Percentiles rank a stretch among this genome's conserved stretches.
These are phyloP conservation scores for Thecaphora thlaspeos DNA, from an alignment of 1,284 basidiomycete genomes.

Conservation along the genomic window DNA sequence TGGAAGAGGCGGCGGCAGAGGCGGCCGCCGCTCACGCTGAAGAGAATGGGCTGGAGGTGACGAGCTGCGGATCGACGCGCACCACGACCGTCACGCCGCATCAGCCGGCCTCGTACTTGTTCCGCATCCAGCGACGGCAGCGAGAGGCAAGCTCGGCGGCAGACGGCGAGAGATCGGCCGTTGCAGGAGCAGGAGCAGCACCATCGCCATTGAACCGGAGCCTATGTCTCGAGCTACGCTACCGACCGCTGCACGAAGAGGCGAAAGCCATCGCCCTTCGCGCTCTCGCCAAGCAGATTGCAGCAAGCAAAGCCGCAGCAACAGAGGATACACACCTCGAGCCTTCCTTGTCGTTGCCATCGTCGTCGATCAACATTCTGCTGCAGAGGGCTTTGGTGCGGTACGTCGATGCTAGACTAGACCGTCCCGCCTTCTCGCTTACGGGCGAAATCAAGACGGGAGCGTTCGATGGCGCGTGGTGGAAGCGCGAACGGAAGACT, in stretches of 20 bases:
- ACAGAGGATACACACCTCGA: too few species aligned
- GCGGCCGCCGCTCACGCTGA: too few species aligned
- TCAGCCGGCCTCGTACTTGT: slow-evolving; percentile 45
- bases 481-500: slow-evolving; percentile 8
- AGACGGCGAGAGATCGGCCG: neutral
- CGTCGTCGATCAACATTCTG: slow-evolving; percentile 5
- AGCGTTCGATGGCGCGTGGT: slow-evolving; percentile 13
- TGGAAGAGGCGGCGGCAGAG: neutral
- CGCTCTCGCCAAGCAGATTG: slow-evolving; percentile 5
- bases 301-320: neutral
- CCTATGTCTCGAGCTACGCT: slow-evolving; percentile 34
- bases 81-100: slow-evolving; percentile 34
- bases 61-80: slow-evolving; percentile 1
- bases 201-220: too few species aligned
- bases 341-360: too few species aligned
- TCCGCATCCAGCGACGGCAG: slow-evolving; percentile 24
- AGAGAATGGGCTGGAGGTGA: slow-evolving; percentile 10
- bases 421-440: slow-evolving; percentile 26
- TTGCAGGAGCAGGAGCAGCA: too few species aligned
- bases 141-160: neutral
- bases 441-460: slow-evolving; percentile 16
- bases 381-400: slow-evolving; percentile 13
- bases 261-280: slow-evolving; percentile 6
- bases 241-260: slow-evolving; percentile 42
- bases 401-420: slow-evolving; percentile 20